Evolutionary conservation across 257 asterid genomes (phyloP).

Genomic region (Plantago major): DNA sequence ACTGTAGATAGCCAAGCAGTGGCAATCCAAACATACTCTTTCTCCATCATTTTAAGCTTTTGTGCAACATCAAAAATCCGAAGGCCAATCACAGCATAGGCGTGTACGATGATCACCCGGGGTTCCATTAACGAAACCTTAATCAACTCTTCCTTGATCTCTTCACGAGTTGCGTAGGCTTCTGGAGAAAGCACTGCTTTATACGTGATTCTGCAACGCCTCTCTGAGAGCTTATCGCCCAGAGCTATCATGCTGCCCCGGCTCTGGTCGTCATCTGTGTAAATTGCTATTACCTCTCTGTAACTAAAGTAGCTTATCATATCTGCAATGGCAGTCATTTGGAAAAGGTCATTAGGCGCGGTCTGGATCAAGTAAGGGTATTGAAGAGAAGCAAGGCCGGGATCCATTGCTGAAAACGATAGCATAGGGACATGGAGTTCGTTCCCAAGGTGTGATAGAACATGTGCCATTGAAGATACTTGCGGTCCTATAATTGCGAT

Average conservation of each 20-base stretch:
- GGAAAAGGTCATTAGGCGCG: constrained; percentile 67
- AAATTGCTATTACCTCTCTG: constrained; percentile 50
- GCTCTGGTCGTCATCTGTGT: constrained; percentile 66
- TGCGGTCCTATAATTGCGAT: constrained; percentile 90
- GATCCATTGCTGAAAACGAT: constrained; percentile 80
- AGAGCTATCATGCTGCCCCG: constrained; percentile 54
- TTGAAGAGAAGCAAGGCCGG: constrained; percentile 68
- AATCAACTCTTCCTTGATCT: constrained; percentile 33
- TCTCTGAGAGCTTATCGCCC: constrained; percentile 55
- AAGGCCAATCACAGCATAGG: constrained; percentile 48
- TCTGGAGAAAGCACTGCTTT: constrained; percentile 60
- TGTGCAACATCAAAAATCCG: constrained; percentile 47
- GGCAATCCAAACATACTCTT: constrained; percentile 81
- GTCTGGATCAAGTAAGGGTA: constrained; percentile 82
- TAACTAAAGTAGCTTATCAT: constrained; percentile 53
- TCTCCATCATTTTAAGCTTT: constrained; percentile 62
- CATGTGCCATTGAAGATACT: constrained; percentile 71
- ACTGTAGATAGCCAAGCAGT: constrained; percentile 74
- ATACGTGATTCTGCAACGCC: constrained; percentile 56
- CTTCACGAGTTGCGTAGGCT: constrained; percentile 28
- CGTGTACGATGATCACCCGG: constrained; percentile 57
- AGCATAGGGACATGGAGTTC: constrained; percentile 83
- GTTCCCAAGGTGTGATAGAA: constrained; percentile 70
- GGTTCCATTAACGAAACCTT: constrained; percentile 54
- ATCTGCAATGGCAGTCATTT: constrained; percentile 77